phyloP scores from a whole-genome alignment of 2,329 filamentous ascomycete species.

The Teratosphaeria zuluensis region DNA sequence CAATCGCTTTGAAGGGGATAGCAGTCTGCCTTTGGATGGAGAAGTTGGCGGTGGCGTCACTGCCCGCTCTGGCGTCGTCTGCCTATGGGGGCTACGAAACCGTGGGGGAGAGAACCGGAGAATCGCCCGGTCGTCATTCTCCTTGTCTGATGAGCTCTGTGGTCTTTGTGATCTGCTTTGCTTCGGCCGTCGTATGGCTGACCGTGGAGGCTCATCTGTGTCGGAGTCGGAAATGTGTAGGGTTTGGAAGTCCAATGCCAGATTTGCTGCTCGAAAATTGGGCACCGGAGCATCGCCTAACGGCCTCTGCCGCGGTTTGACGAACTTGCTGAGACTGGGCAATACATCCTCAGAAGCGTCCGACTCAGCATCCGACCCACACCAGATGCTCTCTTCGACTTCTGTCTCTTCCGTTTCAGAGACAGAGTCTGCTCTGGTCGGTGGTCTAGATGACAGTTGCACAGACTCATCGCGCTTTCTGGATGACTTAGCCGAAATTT shows the following conservation, averaged over 20 bases:
- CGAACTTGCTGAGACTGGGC: slow-evolving; percentile 18
- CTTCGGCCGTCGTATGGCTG: not conserved
- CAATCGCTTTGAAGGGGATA: slow-evolving; percentile 40
- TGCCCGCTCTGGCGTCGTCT: slow-evolving; percentile 9
- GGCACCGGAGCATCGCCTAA: not conserved
- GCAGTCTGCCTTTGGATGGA: slow-evolving; percentile 32
- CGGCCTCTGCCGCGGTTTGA: slow-evolving; percentile 6
- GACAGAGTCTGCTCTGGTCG: not conserved
- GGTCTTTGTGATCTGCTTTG: not conserved
- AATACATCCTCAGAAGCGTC: slow-evolving; percentile 18
- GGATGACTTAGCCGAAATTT: not conserved
- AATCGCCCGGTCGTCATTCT: slow-evolving; percentile 16
- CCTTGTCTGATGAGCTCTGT: slow-evolving; percentile 20
- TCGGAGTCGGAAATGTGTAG: not conserved
- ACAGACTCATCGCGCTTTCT: not conserved
- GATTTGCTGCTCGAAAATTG: not conserved
- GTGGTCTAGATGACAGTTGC: not conserved
- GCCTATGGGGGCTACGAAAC: slow-evolving; percentile 8
- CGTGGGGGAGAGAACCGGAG: slow-evolving; percentile 18
- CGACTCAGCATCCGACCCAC: slow-evolving; percentile 17
- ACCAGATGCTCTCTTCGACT: slow-evolving; percentile 27
- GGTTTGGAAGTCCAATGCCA: not conserved
- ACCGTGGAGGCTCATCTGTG: not conserved
- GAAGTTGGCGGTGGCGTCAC: slow-evolving; percentile 33
- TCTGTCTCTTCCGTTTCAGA: slow-evolving; percentile 16